Conservation (phyloP, 768 basidiomycete genomes). For the Coprinopsis sp. region DNA sequence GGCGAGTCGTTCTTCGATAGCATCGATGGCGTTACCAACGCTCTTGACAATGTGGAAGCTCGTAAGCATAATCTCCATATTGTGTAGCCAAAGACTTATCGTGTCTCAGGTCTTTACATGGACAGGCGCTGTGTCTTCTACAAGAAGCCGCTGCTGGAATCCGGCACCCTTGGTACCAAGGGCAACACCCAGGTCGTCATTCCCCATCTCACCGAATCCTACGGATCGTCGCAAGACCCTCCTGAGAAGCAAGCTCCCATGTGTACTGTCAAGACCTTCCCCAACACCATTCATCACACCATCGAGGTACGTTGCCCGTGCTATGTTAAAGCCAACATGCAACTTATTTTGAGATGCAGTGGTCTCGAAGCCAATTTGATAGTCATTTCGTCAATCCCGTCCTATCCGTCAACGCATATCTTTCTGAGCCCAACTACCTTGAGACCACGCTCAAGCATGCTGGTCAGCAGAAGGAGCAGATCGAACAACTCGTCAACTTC, state of each 20-base stretch:
- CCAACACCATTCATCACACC: conserved; percentile 95
- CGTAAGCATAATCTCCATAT: conserved; percentile 44
- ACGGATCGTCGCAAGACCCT: conserved; percentile 96
- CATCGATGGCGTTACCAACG: conserved; percentile 95
- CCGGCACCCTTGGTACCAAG: conserved; percentile 97
- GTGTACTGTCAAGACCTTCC: conserved; percentile 99
- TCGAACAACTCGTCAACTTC: conserved; percentile 83
- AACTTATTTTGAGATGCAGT: conserved; percentile 41
- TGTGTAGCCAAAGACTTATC: neutral
- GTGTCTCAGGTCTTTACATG: conserved; percentile 81
- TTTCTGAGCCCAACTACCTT: conserved; percentile 93
- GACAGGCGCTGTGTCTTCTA: conserved; percentile 97
- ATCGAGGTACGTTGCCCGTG: conserved; percentile 64
- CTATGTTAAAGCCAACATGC: neutral
- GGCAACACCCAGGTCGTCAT: conserved; percentile 95
- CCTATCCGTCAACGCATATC: conserved; percentile 91
- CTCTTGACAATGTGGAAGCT: conserved; percentile 93
- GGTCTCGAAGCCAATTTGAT: conserved; percentile 92
- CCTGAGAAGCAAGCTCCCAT: conserved; percentile 96
- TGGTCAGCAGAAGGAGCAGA: conserved; percentile 86
- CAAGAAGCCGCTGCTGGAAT: conserved; percentile 92
- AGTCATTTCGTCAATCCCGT: conserved; percentile 90
- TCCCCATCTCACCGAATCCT: conserved; percentile 93
- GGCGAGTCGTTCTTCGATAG: conserved; percentile 81
- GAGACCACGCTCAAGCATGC: conserved; percentile 88